These are phyloP conservation scores for Alternaria gansuensis DNA, from an alignment of 2,329 filamentous ascomycete species.

Conservation along the genomic window DNA sequence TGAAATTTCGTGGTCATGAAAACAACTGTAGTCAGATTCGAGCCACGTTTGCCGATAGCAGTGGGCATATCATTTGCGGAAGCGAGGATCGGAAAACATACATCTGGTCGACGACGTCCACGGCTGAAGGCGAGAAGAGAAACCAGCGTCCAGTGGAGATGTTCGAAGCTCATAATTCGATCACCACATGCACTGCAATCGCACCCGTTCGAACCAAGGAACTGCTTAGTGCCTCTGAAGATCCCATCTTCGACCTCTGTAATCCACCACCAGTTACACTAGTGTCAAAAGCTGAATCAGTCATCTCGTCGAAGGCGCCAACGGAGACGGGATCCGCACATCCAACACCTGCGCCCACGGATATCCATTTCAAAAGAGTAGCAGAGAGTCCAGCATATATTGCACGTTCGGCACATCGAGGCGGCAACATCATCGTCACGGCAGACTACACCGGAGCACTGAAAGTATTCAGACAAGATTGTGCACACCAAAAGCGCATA, in stretches of 20 bases:
- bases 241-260: slow-evolving; percentile 95
- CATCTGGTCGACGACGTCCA: slow-evolving; percentile 79
- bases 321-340: slow-evolving; percentile 54
- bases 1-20: slow-evolving; percentile 91
- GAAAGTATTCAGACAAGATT: slow-evolving; percentile 96
- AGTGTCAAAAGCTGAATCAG: slow-evolving; percentile 74
- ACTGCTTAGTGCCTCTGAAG: slow-evolving; percentile 79
- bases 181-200: slow-evolving; percentile 88
- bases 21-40: slow-evolving; percentile 91
- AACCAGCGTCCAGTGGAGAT: slow-evolving; percentile 86
- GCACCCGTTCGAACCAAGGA: slow-evolving; percentile 81
- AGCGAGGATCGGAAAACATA: slow-evolving; percentile 92
- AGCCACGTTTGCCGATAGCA: slow-evolving; percentile 87
- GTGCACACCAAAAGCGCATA: slow-evolving; percentile 77
- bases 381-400: slow-evolving; percentile 81
- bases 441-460: slow-evolving; percentile 88
- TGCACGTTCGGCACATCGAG: slow-evolving; percentile 75
- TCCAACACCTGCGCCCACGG: slow-evolving; percentile 47
- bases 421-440: slow-evolving; percentile 91
- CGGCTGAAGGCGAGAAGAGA: slow-evolving; percentile 69
- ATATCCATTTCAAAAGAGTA: slow-evolving; percentile 49
- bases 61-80: slow-evolving; percentile 85
- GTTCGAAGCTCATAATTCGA: slow-evolving; percentile 88
- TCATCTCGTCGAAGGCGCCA: slow-evolving; percentile 59
- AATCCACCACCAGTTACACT: slow-evolving; percentile 91